Conservation (phyloP, 2,329 filamentous ascomycete species). For the Monosporascus sp. region DNA sequence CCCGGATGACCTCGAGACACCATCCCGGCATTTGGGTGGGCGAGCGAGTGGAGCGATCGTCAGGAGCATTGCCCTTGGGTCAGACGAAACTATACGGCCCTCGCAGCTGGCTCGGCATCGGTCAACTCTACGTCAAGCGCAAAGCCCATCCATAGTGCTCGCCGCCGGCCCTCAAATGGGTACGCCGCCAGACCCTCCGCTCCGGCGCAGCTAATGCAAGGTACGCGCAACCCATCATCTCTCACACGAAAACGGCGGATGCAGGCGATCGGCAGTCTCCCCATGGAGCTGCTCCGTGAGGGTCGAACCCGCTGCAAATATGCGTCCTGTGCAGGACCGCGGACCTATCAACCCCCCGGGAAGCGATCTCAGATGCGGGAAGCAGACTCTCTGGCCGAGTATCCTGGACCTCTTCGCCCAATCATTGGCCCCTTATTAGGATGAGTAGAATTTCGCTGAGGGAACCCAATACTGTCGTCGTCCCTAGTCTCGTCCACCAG, state of each 20-base stretch:
- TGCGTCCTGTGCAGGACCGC: too few relatives aligned
- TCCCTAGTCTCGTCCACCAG: too few relatives aligned
- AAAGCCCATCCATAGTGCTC: too few relatives aligned
- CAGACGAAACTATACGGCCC: neutral
- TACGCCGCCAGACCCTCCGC: neutral
- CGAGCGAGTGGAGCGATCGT: neutral
- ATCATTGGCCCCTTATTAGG: too few relatives aligned
- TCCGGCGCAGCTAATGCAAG: neutral
- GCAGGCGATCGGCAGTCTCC: neutral
- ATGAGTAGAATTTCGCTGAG: too few relatives aligned
- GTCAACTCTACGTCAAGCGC: too few relatives aligned
- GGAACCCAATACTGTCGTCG: too few relatives aligned
- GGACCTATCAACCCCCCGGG: too few relatives aligned
- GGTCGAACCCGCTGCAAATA: too few relatives aligned
- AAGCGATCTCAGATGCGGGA: too few relatives aligned
- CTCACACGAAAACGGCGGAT: neutral
- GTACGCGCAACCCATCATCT: neutral
- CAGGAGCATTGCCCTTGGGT: neutral
- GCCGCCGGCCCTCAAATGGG: neutral
- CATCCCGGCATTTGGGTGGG: neutral
- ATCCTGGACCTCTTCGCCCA: too few relatives aligned
- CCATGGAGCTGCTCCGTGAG: neutral
- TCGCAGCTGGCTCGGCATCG: neutral
- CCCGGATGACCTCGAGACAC: neutral
- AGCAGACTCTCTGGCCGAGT: too few relatives aligned